These are phyloP conservation scores for Isabelozyma heimii DNA, from an alignment of 805 yeast species.

Conservation along the genomic window DNA sequence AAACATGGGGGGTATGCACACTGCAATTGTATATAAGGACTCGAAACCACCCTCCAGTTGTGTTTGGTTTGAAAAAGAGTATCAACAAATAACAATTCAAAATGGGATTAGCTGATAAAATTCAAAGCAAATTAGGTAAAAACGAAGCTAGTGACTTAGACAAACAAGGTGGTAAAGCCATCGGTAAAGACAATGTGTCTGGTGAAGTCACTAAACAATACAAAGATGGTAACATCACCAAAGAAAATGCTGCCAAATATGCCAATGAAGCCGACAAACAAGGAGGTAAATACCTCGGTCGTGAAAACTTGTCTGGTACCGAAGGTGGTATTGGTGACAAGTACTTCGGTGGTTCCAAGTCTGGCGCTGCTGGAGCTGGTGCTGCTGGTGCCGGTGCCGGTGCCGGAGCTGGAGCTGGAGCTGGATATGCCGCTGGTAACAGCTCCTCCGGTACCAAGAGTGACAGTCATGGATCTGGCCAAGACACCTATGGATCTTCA, in stretches of 20 bases:
- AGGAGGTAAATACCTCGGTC: conserved; percentile 16
- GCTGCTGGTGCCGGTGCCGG: conserved; percentile 4
- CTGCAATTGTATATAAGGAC: no score
- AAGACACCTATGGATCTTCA: conserved; percentile 5
- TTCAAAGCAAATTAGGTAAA: conserved; percentile 27
- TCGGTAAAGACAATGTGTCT: conserved; percentile 25
- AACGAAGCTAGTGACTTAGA: conserved; percentile 24
- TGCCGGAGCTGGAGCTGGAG: conserved; percentile 5
- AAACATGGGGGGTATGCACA: no score
- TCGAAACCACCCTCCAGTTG: neutral
- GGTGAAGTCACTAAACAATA: conserved; percentile 26
- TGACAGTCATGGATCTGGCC: neutral
- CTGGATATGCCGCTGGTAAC: conserved; percentile 8
- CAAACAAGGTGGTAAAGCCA: conserved; percentile 27
- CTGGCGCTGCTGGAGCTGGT: conserved; percentile 2
- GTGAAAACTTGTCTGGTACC: conserved; percentile 18
- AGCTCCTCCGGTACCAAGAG: conserved; percentile 1
- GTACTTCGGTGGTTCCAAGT: conserved; percentile 14
- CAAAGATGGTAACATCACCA: conserved; percentile 26
- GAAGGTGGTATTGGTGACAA: conserved; percentile 27
- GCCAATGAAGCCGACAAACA: conserved; percentile 26
- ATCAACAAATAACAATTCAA: conserved; percentile 2
- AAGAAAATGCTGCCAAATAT: conserved; percentile 25
- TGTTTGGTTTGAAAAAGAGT: neutral
- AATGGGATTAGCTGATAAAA: conserved; percentile 40